Percentiles rank a stretch among this genome's conserved stretches.
Evolutionary conservation across 176 grass and related monocot genomes (phyloP).

Genomic region (Phoenix dactylifera): DNA sequence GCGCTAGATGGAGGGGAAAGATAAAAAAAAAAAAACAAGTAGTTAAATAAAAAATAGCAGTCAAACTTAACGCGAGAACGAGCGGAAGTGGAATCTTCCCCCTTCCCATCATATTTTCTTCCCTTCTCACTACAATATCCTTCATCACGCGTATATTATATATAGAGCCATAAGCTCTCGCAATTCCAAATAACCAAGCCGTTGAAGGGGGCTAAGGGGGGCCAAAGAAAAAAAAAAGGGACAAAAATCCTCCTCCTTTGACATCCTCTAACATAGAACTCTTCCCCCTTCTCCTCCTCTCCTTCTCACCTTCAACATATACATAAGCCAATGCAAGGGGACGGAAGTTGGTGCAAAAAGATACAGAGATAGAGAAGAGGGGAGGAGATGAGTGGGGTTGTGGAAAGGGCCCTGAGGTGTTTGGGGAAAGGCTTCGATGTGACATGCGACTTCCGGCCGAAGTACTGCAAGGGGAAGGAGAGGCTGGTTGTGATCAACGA

Average conservation of each 20-base stretch:
- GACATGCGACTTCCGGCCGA: slow-evolving; percentile 49
- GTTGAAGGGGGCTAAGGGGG: not conserved
- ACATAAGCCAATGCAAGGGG: too few relatives aligned
- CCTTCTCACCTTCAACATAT: too few relatives aligned
- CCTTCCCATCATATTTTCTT: too few relatives aligned
- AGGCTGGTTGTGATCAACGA: slow-evolving; percentile 34
- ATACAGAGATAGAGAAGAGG: not conserved
- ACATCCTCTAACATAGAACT: not conserved
- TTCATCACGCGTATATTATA: too few relatives aligned
- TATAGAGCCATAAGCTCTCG: not conserved
- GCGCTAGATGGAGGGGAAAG: too few relatives aligned
- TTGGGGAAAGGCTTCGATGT: slow-evolving; percentile 79
- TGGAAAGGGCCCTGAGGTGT: slow-evolving; percentile 45
- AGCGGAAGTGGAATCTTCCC: too few relatives aligned
- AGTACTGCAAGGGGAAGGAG: slow-evolving; percentile 54
- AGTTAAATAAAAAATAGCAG: too few relatives aligned
- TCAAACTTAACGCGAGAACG: too few relatives aligned
- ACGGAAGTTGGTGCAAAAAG: not conserved
- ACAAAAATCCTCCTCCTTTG: not conserved
- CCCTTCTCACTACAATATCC: too few relatives aligned
- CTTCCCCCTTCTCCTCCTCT: not conserved
- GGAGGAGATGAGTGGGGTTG: slow-evolving; percentile 25
- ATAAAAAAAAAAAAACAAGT: too few relatives aligned
- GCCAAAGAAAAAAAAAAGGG: not conserved
- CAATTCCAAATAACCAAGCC: slow-evolving; percentile 9